Percentiles rank a stretch among this genome's conserved stretches.
Evolutionary conservation across 345 rosid genomes (phyloP).

Genomic region (Capsella bursapastoris): DNA sequence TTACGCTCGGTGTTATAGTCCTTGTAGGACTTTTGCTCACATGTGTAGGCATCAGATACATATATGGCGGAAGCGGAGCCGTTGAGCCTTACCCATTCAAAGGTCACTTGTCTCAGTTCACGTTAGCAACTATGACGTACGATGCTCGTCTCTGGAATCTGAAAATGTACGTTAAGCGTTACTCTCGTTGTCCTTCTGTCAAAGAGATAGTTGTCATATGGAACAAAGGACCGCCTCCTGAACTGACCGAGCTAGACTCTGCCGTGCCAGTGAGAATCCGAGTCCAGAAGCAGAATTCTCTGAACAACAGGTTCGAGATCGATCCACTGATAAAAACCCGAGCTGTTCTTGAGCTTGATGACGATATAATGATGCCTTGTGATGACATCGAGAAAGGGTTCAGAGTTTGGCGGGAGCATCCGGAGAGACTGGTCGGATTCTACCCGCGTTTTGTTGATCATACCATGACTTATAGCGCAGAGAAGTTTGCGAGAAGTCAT

Average conservation of each 20-base stretch:
- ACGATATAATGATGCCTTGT: conserved; percentile 94
- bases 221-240: conserved; percentile 91
- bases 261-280: conserved; percentile 91
- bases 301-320: conserved; percentile 82
- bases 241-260: conserved; percentile 66
- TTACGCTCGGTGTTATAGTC: conserved; percentile 54
- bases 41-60: conserved; percentile 61
- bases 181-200: conserved; percentile 90
- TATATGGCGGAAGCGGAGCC: conserved; percentile 87
- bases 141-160: conserved; percentile 98
- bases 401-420: conserved; percentile 84
- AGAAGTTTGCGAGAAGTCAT: conserved; percentile 73
- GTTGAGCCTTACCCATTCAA: conserved; percentile 66
- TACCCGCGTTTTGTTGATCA: conserved; percentile 75
- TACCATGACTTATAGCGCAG: conserved; percentile 69
- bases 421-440: conserved; percentile 84
- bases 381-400: conserved; percentile 86
- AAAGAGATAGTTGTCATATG: conserved; percentile 93
- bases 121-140: conserved; percentile 89
- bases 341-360: conserved; percentile 93
- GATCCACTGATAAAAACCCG: conserved; percentile 75
- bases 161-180: conserved; percentile 89
- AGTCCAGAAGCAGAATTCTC: conserved; percentile 68
- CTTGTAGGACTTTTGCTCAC: conserved; percentile 54
- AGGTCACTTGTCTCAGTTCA: conserved; percentile 85